Evolutionary conservation across 768 basidiomycete genomes (phyloP).

Genomic region (Chalciporus sphaerocephalus): DNA sequence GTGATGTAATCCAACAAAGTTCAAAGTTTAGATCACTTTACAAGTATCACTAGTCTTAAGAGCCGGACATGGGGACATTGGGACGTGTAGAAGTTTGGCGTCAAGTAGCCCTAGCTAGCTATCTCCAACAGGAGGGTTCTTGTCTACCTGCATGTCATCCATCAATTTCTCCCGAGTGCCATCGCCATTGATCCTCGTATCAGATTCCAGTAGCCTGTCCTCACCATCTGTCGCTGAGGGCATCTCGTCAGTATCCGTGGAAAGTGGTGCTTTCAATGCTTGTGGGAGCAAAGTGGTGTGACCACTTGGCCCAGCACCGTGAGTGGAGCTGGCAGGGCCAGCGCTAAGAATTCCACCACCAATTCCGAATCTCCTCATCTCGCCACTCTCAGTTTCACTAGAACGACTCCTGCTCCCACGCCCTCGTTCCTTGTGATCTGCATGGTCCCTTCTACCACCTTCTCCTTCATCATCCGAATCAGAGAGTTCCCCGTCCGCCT

Average conservation of each 20-base stretch:
- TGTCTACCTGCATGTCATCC: slow-evolving; percentile 26
- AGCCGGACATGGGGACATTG: no score
- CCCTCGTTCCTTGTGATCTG: slow-evolving; percentile 52
- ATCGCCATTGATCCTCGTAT: slow-evolving; percentile 11
- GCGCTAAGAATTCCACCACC: slow-evolving; percentile 70
- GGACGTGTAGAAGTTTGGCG: not conserved
- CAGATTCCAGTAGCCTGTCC: slow-evolving; percentile 12
- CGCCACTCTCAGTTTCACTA: slow-evolving; percentile 42
- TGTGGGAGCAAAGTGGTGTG: slow-evolving; percentile 45
- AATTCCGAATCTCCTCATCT: slow-evolving; percentile 56
- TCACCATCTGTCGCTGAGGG: slow-evolving; percentile 19
- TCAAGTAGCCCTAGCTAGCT: slow-evolving; percentile 1
- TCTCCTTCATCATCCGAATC: slow-evolving; percentile 98
- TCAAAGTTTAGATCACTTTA: no score
- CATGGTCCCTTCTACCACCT: slow-evolving; percentile 72
- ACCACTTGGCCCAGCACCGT: slow-evolving; percentile 74
- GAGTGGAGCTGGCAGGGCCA: slow-evolving; percentile 49
- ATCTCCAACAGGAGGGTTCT: slow-evolving; percentile 12
- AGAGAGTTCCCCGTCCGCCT: slow-evolving; percentile 84
- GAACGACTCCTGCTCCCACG: slow-evolving; percentile 38
- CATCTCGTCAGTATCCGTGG: slow-evolving; percentile 34
- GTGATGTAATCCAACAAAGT: not conserved
- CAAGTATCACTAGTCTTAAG: no score
- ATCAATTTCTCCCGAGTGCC: slow-evolving; percentile 16
- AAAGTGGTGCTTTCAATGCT: slow-evolving; percentile 21